Evolutionary conservation across 2,329 filamentous ascomycete species (phyloP).

Genomic region (Chrysoporthe puriensis): DNA sequence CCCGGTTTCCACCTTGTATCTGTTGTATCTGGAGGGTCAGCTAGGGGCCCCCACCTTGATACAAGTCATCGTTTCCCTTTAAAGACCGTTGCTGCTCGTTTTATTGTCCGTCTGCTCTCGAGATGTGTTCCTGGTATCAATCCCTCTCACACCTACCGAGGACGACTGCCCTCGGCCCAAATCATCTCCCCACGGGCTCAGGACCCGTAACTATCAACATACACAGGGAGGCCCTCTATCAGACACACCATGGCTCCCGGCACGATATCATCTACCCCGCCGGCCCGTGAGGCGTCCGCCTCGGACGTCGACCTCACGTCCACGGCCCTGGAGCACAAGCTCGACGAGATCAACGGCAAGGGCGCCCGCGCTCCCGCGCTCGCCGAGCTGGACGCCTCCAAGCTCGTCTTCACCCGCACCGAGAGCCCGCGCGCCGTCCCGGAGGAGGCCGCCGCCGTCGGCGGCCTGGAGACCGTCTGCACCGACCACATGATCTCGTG

Average conservation of each 20-base stretch:
- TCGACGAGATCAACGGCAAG: conserved; percentile 39
- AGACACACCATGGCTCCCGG: conserved; percentile 35
- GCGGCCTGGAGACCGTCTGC: conserved; percentile 58
- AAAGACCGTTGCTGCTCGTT: background rate
- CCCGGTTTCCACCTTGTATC: conserved; percentile 13
- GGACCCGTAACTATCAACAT: background rate
- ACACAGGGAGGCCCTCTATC: background rate
- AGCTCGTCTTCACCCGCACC: conserved; percentile 59
- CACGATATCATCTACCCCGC: conserved; percentile 35
- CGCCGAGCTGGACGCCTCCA: conserved; percentile 65
- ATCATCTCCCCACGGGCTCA: background rate
- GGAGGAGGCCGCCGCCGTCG: conserved; percentile 49
- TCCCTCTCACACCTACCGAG: background rate
- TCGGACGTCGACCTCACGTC: conserved; percentile 57
- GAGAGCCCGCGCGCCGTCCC: conserved; percentile 56
- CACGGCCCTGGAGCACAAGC: conserved; percentile 55
- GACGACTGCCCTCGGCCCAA: background rate
- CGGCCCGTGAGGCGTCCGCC: conserved; percentile 44
- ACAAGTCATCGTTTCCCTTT: conserved; percentile 7
- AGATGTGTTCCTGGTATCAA: background rate
- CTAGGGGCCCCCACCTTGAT: background rate
- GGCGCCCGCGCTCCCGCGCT: conserved; percentile 49
- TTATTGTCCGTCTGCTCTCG: background rate
- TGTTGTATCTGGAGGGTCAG: background rate
- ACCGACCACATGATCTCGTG: conserved; percentile 87